These are phyloP conservation scores for Nothophoma quercina DNA, from an alignment of 2,329 filamentous ascomycete genomes.

Conservation along the genomic window DNA sequence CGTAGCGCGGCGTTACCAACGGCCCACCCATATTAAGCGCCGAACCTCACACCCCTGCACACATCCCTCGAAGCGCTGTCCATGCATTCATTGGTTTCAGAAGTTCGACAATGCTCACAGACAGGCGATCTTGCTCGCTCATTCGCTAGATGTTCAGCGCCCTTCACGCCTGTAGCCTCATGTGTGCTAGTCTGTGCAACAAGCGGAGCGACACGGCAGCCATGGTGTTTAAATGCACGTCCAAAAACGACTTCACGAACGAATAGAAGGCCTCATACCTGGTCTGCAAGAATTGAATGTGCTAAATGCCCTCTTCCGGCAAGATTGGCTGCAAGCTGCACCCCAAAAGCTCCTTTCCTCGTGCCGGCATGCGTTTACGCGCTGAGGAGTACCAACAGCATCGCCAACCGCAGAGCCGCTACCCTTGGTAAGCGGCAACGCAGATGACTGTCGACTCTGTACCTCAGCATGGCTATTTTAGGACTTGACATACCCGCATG, in stretches of 20 bases:
- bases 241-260: constrained; percentile 6
- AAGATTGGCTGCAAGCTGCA: constrained; percentile 3
- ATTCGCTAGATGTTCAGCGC: not conserved
- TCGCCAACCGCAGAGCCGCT: constrained; percentile 8
- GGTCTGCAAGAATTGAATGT: not conserved
- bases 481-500: constrained; percentile 14
- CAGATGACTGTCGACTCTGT: constrained; percentile 27
- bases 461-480: constrained; percentile 26
- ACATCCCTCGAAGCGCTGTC: constrained; percentile 15
- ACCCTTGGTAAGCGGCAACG: constrained; percentile 29
- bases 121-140: not conserved
- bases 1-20: not conserved
- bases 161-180: not conserved
- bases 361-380: constrained; percentile 33
- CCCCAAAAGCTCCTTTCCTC: not conserved
- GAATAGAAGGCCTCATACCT: not conserved
- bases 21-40: constrained; percentile 15
- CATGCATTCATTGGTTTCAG: constrained; percentile 16
- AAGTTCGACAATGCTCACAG: not conserved
- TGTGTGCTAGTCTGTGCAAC: constrained; percentile 6
- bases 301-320: constrained; percentile 6
- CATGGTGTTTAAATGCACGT: constrained; percentile 31
- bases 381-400: constrained; percentile 27
- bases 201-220: constrained; percentile 22
- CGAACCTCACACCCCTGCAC: constrained; percentile 6